These are phyloP conservation scores for Daldinia caldariorum DNA, from an alignment of 495 filamentous ascomycete genomes.

Conservation along the genomic window DNA sequence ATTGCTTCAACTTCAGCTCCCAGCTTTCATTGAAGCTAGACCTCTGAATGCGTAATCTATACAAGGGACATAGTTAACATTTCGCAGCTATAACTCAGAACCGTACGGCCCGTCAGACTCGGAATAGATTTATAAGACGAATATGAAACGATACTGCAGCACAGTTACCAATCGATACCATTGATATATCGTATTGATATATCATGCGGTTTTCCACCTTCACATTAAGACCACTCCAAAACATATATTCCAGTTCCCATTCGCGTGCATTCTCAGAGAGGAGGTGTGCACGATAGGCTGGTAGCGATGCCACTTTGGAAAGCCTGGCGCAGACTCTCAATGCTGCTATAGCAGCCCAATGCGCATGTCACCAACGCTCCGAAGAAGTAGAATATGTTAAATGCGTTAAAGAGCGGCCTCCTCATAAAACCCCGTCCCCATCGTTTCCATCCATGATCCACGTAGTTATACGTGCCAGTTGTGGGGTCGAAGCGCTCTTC, in stretches of 20 bases:
- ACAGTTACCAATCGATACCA: background rate
- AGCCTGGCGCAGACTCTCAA: slow-evolving; percentile 43
- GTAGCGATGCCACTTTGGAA: slow-evolving; percentile 45
- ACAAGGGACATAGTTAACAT: background rate
- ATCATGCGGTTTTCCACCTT: background rate
- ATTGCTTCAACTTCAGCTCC: no score
- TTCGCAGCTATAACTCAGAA: background rate
- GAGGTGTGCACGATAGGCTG: slow-evolving; percentile 45
- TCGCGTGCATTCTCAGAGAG: slow-evolving; percentile 31
- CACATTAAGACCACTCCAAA: background rate
- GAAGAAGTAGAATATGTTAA: slow-evolving; percentile 48
- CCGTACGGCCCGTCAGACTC: background rate
- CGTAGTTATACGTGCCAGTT: slow-evolving; percentile 41
- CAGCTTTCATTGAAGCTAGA: background rate
- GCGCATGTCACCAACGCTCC: slow-evolving; percentile 45
- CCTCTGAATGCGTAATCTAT: background rate
- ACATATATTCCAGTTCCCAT: background rate
- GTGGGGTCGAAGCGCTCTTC: slow-evolving; percentile 37
- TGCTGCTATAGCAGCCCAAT: slow-evolving; percentile 46
- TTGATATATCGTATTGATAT: background rate
- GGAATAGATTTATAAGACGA: background rate
- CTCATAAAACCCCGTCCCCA: slow-evolving; percentile 47
- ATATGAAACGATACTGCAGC: background rate
- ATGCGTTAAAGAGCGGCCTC: slow-evolving; percentile 45
- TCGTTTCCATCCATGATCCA: slow-evolving; percentile 44